Evolutionary conservation across 164 flowering plant species (phyloP).

Genomic region (Taxillus chinensis): DNA sequence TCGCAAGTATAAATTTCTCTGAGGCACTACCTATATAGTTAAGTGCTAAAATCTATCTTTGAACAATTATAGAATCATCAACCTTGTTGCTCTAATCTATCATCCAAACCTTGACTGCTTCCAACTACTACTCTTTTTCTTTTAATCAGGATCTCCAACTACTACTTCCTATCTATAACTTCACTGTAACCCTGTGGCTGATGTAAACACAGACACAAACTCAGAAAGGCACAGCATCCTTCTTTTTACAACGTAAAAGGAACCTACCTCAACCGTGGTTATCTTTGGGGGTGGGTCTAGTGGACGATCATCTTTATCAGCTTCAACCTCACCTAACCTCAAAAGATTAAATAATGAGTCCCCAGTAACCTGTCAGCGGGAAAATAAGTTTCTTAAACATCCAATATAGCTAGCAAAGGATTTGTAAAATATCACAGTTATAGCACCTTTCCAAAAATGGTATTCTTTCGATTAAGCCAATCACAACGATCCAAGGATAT

Average conservation of each 20-base stretch:
- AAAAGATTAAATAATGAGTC: constrained; percentile 81
- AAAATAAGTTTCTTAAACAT: constrained; percentile 4
- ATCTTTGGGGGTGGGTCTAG: constrained; percentile 72
- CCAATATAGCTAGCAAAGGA: not conserved
- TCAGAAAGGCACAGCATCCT: not conserved
- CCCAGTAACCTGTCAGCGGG: constrained; percentile 70
- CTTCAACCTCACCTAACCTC: constrained; percentile 68
- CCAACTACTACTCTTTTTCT: too few species aligned
- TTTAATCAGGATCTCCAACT: too few species aligned
- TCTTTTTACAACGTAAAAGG: not conserved
- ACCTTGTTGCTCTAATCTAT: too few species aligned
- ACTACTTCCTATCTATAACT: too few species aligned
- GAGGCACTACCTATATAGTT: too few species aligned
- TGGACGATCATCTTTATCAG: constrained; percentile 75
- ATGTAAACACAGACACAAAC: not conserved
- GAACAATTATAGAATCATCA: too few species aligned
- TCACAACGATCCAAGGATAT: constrained; percentile 85
- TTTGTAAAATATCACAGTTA: not conserved
- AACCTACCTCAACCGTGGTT: constrained; percentile 67
- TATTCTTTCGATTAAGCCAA: constrained; percentile 79
- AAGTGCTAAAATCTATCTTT: too few species aligned
- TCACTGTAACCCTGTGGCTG: too few species aligned
- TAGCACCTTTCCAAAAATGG: constrained; percentile 91
- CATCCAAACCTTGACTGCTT: too few species aligned
- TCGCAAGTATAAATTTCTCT: too few species aligned